Base-by-base conservation (phyloP, 495 filamentous ascomycete genomes). In the Neurospora cerealis region DNA sequence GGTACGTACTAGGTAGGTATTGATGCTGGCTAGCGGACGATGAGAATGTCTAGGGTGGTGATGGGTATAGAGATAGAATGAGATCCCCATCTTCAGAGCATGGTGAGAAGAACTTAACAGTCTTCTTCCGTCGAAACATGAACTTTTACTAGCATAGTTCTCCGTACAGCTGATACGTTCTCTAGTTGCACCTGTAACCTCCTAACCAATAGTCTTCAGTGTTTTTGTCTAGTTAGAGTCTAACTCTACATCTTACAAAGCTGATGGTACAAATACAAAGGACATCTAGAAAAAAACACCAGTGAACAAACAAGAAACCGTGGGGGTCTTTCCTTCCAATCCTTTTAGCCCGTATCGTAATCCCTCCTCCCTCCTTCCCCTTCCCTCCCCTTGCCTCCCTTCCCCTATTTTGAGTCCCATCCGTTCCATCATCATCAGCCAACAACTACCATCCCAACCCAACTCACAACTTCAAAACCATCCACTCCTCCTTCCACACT, bases 381-480 rank as follows among this genome's bases (percentile, higher is more conserved):
- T 28, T n/a, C n/a, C n/a, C n/a, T n/a, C n/a, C n/a, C n/a, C n/a
- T n/a, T n/a, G n/a, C 79, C 71, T 2, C 79, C 74, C 32, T 72
- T 77, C 10, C 82, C 83, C 24, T 28, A 28, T 28, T 28, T 28
- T 28, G 24, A 28, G 24, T 69, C 74, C 48, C 48, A 60, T 32
- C 8, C 48, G 32, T 28, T 11, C 21, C 24, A 28, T 60, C 24
- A 21, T 28, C 21, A 48, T 21, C 4, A 21, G 4, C 46, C n/a
- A 48, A 48, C n/a, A 3, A 13, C 19, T 1, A 34, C 0, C 7
- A 15, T 5, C 24, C 46, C 46, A 48, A 48, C 10, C 46, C 46
- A 46, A n/a, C 42, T 79, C 79, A 90, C 70, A 89, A 74, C 75
- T 89, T 88, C 48, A 89, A 80, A 38, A 88, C 82, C 38, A 85